Evolutionary conservation across 1,139 yeast genomes (phyloP).

Genomic region (Diutina ranongensis): DNA sequence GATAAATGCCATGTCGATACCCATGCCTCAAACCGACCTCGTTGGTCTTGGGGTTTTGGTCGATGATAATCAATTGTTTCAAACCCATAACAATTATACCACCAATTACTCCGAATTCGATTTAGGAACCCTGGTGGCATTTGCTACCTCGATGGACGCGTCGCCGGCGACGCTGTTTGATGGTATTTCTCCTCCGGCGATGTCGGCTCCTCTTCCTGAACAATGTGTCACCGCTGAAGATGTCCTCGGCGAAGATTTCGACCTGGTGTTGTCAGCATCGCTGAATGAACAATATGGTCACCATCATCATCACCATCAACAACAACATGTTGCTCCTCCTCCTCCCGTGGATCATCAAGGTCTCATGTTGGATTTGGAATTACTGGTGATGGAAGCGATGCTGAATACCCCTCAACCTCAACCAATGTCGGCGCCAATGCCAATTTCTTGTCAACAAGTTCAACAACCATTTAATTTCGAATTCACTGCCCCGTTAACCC

Average conservation of each 20-base stretch:
- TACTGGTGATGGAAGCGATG: conserved; percentile 2
- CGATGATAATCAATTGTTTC: neutral
- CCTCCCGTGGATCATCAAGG: neutral
- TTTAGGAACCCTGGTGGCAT: neutral
- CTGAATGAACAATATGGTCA: neutral
- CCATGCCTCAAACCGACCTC: neutral
- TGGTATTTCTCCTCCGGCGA: neutral
- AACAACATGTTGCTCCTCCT: neutral
- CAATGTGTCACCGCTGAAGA: neutral
- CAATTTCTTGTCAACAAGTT: neutral
- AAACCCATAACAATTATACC: conserved; percentile 1
- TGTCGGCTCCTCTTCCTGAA: neutral
- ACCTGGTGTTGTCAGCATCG: neutral
- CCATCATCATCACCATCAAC: neutral
- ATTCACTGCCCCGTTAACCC: neutral
- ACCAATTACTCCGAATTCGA: neutral
- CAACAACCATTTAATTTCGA: neutral
- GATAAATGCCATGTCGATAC: too few relatives aligned
- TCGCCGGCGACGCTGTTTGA: conserved; percentile 1
- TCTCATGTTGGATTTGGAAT: conserved; percentile 1
- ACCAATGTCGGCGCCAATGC: neutral
- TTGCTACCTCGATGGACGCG: neutral
- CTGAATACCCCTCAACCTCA: neutral
- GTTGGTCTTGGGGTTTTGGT: conserved; percentile 3
- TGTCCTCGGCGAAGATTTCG: neutral